These are phyloP conservation scores for Aureobasidium uvarum DNA, from an alignment of 2,329 filamentous ascomycete genomes.

Conservation along the genomic window DNA sequence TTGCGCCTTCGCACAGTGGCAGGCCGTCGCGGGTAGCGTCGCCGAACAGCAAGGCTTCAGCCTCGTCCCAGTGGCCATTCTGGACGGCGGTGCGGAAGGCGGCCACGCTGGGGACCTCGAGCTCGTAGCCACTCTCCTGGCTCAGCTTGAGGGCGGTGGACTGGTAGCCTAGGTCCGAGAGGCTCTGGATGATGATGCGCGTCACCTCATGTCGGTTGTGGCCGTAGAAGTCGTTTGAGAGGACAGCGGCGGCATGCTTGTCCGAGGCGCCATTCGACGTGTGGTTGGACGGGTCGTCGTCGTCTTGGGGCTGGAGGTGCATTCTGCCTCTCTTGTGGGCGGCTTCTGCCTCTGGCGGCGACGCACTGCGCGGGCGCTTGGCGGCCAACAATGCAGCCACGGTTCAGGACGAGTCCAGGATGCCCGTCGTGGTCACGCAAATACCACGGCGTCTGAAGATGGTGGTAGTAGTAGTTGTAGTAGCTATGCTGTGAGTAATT, in stretches of 20 bases:
- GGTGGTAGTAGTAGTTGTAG: not conserved
- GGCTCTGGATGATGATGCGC: slow-evolving; percentile 83
- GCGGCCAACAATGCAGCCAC: slow-evolving; percentile 22
- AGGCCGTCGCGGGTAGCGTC: slow-evolving; percentile 52
- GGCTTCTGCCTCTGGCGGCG: slow-evolving; percentile 20
- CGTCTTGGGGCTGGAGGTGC: slow-evolving; percentile 12
- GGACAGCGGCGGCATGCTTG: slow-evolving; percentile 28
- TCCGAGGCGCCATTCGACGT: not conserved
- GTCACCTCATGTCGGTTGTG: slow-evolving; percentile 93
- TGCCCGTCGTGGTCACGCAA: not conserved
- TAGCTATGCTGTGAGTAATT: no score
- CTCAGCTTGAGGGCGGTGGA: slow-evolving; percentile 71
- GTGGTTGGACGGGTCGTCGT: not conserved
- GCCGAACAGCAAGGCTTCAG: slow-evolving; percentile 75
- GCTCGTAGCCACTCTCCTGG: slow-evolving; percentile 78
- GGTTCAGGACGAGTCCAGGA: not conserved
- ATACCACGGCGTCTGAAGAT: not conserved
- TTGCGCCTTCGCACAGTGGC: slow-evolving; percentile 70
- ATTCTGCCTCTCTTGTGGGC: slow-evolving; percentile 21
- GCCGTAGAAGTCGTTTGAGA: slow-evolving; percentile 61
- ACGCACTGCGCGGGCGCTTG: slow-evolving; percentile 27
- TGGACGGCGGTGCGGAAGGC: slow-evolving; percentile 79
- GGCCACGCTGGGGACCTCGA: slow-evolving; percentile 85
- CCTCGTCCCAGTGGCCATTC: slow-evolving; percentile 75
- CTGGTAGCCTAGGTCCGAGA: slow-evolving; percentile 84